Conservation (phyloP, 2,329 filamentous ascomycete species). For the Fusarium fracticaudum region DNA sequence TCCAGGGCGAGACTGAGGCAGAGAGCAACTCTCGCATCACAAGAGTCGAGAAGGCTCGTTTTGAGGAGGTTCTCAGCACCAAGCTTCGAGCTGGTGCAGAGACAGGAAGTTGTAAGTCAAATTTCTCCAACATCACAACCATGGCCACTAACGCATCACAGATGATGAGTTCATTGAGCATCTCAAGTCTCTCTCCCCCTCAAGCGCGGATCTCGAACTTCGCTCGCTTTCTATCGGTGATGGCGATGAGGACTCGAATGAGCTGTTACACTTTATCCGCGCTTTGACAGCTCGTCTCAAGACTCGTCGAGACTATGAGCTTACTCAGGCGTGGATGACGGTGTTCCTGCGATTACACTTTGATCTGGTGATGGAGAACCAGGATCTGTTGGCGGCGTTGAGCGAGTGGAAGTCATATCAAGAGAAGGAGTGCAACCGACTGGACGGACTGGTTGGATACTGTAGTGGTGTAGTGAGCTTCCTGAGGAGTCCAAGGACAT, state of each 20-base stretch:
- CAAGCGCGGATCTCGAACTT: constrained; percentile 89
- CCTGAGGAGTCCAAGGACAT: constrained; percentile 71
- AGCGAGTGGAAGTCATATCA: constrained; percentile 77
- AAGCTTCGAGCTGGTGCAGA: constrained; percentile 64
- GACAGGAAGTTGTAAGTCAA: constrained; percentile 68
- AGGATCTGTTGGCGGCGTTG: constrained; percentile 67
- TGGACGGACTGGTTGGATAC: constrained; percentile 84
- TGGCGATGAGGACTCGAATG: constrained; percentile 65
- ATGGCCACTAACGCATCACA: constrained; percentile 46
- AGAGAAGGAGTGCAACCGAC: constrained; percentile 73
- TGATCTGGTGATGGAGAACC: constrained; percentile 62
- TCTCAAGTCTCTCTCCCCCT: constrained; percentile 82
- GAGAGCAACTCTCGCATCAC: constrained; percentile 73
- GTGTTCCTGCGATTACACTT: constrained; percentile 87
- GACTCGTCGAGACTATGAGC: constrained; percentile 84
- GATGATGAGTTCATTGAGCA: constrained; percentile 77
- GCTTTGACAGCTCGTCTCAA: constrained; percentile 78
- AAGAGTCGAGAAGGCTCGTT: constrained; percentile 67
- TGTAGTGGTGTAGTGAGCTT: constrained; percentile 88
- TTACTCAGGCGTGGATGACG: constrained; percentile 97
- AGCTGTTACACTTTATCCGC: constrained; percentile 82
- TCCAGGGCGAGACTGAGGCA: constrained; percentile 48
- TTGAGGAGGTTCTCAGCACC: constrained; percentile 67
- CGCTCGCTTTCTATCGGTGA: constrained; percentile 72
- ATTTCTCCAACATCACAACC: background rate